Base-by-base conservation (phyloP, 1,139 yeast species). In the Scheffersomyces titani region DNA sequence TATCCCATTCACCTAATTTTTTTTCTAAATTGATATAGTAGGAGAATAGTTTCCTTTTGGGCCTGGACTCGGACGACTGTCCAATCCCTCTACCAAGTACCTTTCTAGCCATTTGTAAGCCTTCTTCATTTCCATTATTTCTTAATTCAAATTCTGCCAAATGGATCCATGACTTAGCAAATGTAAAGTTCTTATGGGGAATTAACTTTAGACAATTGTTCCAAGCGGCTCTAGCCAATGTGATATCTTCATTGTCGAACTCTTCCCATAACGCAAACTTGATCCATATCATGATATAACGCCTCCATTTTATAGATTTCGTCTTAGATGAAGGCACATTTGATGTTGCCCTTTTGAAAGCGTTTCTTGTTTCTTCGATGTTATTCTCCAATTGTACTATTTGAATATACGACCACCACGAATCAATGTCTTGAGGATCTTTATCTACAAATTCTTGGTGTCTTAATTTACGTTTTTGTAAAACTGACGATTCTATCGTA, bases 111-210 rank as follows among this genome's bases (percentile, higher is more conserved):
- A 70, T 69, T 0, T 70, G 45, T 9, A 90, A 58, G 47, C 71
- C 72, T 9, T 65, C 68, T 2, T 53, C 58, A 0, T 76, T 65
- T 19, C 66, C 66, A 1, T 75, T 76, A 48, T 86, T 85, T 47
- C 98, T 79, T 5, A 92, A 71, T 69, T 91, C 96, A 74, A 89
- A 92, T 57, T 90, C 83, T 3, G 92, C 88, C 70, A 73, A 87
- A 59, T 81, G 72, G 4, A 85, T 79, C 98, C 98, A 93, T 2
- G 89, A 66, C 60, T 90, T 89, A 5, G 87, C 87, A 67, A 90
- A 89, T 0, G 91, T 83, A 62, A 91, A 86, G 2, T 63, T 56
- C 53, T 78, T 74, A 60, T 86, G 87, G 0, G 96, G 92, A 3
- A 90, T 76, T 0, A 77, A 56, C 22, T 76, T 73, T 1, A 88